Base-by-base conservation (phyloP, 202 grass and related monocot genomes). In the Panicum hallii region DNA sequence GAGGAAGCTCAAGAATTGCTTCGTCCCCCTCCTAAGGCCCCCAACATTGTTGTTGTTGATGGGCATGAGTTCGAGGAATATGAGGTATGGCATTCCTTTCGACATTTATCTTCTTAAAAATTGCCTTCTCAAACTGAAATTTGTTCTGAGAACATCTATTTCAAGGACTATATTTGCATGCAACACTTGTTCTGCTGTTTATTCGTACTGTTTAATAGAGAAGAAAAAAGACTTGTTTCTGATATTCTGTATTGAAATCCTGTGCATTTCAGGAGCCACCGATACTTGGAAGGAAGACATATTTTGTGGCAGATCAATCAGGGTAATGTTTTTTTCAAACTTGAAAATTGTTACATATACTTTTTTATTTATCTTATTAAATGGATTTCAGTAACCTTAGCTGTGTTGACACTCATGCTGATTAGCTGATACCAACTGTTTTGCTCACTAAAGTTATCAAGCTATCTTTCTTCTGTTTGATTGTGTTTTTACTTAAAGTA, bases 51-150 rank as follows among this genome's bases (percentile, higher is more conserved):
- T 72, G 75, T 94, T 26, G 82, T 97, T 71, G 97, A 99, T 57
- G 97, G 97, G 26, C 82, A 91, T 91, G 91, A 97, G 77, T 94
- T 99, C 75, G 97, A 99, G 88, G 97, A 99, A 94, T 99, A 92
- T 69, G 90, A 99, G 91, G 97, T 97, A 85, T 77, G 77, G 2
- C 61, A 74, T 55, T 26, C 70, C 45, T 82, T 78, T 83, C 53
- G 58, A n/a, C 22, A 75, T 57, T 47, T 57, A 9, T 75, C 72
- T 42, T 86, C 3, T 41, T 48, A 1, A n/a, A 38, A 73, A 36
- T 15, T 34, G 14, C 15, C 40, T 52, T 75, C 4, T 44, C 7
- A 41, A 75, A 26, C 44, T 46, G 47, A 22, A 53, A 36, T 34
- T 58, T 74, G 38, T 73, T 74, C 9, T 42, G 14, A 47, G 11